Evolutionary conservation across 495 filamentous ascomycete species (phyloP), one percentile per base, ranked within the genome.

Genomic region (Talaromyces proteolyticus): DNA sequence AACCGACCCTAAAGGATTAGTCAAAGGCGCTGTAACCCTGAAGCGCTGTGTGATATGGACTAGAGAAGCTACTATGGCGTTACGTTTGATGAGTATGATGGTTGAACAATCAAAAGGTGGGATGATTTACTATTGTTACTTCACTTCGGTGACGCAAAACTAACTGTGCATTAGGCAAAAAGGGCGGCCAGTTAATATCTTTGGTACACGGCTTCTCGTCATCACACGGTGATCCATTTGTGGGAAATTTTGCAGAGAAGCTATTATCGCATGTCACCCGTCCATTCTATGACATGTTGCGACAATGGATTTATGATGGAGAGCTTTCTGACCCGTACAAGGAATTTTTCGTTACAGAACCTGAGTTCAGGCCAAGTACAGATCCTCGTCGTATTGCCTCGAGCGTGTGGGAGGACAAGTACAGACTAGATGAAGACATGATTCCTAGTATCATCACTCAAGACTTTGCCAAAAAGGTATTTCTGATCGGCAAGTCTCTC

Each of bases 1-100:
- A 37, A 73, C 67, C 16, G 79, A 84, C 21, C 76, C 82, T 1
- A 71, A 81, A 49, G 78, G 77, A 29, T 77, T 91, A 39, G 82
- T 88, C 10, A 95, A 91, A 56, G 87, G 87, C 6, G 89, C 89
- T n/a, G 92, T 99, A 20, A 97, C 93, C 1, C 70, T 99, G 42
- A 97, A 96, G 60, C 77, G 94, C 51, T 99, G 93, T 60, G 86
- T 97, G 17, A 84, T 99, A 14, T 99, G 94, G 94, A 96, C 91
- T 5, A 81, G 92, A 53, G 94, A 97, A 65, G 89, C 94, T 5
- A 96, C 94, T 4, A 94, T 97, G 88, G 93, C 91, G 0, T 69
- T 99, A 55, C 87, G 94, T 16, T 72, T 99, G 46, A 91, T 99
- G 89, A 91, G 86, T 53, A 56, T 95, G 50, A 95, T 97, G 59